Conservation (phyloP, 1,284 basidiomycete genomes). For the Puccinia novopanici region DNA sequence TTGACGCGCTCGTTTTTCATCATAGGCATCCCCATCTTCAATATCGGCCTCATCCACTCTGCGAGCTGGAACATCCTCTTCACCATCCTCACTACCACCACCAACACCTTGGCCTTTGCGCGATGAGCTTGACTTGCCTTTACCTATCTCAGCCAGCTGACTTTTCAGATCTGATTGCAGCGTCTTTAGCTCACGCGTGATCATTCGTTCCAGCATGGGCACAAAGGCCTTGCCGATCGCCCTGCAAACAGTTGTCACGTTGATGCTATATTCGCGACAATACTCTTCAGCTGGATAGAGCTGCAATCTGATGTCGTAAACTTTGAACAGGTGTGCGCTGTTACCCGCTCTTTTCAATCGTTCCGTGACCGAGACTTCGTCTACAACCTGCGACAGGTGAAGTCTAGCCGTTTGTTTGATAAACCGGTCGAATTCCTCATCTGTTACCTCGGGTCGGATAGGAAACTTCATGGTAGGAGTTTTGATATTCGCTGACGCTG, state of each 20-base stretch:
- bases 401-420: slow-evolving; percentile 87
- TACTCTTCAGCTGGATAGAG: slow-evolving; percentile 90
- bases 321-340: slow-evolving; percentile 68
- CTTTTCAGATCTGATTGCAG: slow-evolving; percentile 76
- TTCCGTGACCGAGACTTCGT: slow-evolving; percentile 81
- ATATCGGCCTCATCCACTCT: slow-evolving; percentile 54
- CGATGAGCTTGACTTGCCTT: slow-evolving; percentile 68
- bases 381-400: slow-evolving; percentile 84
- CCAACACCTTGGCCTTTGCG: slow-evolving; percentile 59
- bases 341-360: slow-evolving; percentile 68
- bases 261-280: slow-evolving; percentile 78
- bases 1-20: slow-evolving; percentile 67
- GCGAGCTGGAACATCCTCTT: slow-evolving; percentile 65
- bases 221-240: slow-evolving; percentile 78
- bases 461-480: slow-evolving; percentile 97
- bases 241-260: slow-evolving; percentile 72
- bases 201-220: slow-evolving; percentile 79
- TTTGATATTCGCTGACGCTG: slow-evolving; percentile 91
- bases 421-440: slow-evolving; percentile 72
- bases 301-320: slow-evolving; percentile 77
- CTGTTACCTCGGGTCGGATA: slow-evolving; percentile 66
- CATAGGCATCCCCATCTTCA: slow-evolving; percentile 75
- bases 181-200: slow-evolving; percentile 81
- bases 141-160: slow-evolving; percentile 79
- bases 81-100: slow-evolving; percentile 60